Conservation (phyloP, 805 yeast species). For the Candida coleopterorum region DNA sequence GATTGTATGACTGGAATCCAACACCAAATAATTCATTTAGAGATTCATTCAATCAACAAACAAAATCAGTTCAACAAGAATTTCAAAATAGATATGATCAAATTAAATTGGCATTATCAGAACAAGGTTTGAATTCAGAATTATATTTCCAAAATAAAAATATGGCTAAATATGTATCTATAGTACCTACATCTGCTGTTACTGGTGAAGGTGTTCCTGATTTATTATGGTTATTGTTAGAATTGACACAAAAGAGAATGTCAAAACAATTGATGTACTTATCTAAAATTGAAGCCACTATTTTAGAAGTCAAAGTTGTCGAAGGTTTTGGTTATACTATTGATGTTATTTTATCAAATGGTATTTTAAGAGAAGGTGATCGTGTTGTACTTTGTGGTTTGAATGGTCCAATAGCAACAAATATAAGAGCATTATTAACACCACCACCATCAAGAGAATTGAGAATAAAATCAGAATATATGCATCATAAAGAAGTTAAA, state of each 20-base stretch:
- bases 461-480: conserved; percentile 93
- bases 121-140: conserved; percentile 98
- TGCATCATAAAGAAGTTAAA: conserved; percentile 95
- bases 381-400: conserved; percentile 93
- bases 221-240: conserved; percentile 89
- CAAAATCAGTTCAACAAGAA: conserved; percentile 82
- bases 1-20: conserved; percentile 91
- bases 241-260: conserved; percentile 97
- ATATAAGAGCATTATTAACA: conserved; percentile 89
- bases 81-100: conserved; percentile 82
- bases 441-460: conserved; percentile 97
- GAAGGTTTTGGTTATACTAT: conserved; percentile 99
- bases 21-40: conserved; percentile 93
- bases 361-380: conserved; percentile 92
- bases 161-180: conserved; percentile 87
- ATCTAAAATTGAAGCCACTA: conserved; percentile 90
- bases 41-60: conserved; percentile 82
- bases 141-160: conserved; percentile 93
- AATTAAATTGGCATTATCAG: conserved; percentile 88
- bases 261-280: conserved; percentile 96
- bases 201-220: conserved; percentile 99
- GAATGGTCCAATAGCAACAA: conserved; percentile 97
- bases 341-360: conserved; percentile 96
- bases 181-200: conserved; percentile 97
- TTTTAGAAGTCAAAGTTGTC: conserved; percentile 94